These are phyloP conservation scores for Aspergillus steynii DNA, from an alignment of 495 filamentous ascomycete genomes.

Conservation along the genomic window DNA sequence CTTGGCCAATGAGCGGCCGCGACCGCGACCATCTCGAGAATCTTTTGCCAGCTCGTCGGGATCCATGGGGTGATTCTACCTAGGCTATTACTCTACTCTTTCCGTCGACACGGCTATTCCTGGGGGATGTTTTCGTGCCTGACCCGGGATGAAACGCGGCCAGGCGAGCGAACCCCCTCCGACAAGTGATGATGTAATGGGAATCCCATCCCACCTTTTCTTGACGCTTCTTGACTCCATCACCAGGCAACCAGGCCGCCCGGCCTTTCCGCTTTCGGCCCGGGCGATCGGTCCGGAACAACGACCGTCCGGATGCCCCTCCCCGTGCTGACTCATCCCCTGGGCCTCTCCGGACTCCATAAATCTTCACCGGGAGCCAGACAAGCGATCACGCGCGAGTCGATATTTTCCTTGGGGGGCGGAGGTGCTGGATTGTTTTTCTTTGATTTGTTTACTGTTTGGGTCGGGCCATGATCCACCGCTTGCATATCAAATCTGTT, in stretches of 20 bases:
- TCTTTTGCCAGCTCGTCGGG: constrained; percentile 32
- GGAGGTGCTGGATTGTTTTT: neutral
- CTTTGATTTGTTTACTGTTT: constrained; percentile 1
- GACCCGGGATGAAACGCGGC: neutral
- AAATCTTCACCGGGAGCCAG: constrained; percentile 25
- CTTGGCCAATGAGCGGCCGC: constrained; percentile 34
- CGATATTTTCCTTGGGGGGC: constrained; percentile 18
- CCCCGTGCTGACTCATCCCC: constrained; percentile 7
- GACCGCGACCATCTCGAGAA: constrained; percentile 35
- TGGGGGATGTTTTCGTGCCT: neutral
- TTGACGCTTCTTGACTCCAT: neutral
- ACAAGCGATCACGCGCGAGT: constrained; percentile 21
- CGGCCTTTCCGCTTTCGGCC: constrained; percentile 22
- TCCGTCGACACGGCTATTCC: neutral
- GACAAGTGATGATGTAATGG: constrained; percentile 1
- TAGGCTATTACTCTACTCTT: constrained; percentile 19
- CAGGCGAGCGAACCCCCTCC: neutral
- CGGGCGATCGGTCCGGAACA: constrained; percentile 13
- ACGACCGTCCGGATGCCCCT: constrained; percentile 12
- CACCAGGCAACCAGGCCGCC: constrained; percentile 2
- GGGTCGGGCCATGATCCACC: neutral
- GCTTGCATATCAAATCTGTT: neutral
- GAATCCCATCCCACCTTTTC: neutral
- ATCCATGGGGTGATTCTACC: constrained; percentile 18
- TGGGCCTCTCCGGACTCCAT: constrained; percentile 1